Evolutionary conservation across 106 monocot genomes (phyloP).

Genomic region (Dioscorea zingiberensis): DNA sequence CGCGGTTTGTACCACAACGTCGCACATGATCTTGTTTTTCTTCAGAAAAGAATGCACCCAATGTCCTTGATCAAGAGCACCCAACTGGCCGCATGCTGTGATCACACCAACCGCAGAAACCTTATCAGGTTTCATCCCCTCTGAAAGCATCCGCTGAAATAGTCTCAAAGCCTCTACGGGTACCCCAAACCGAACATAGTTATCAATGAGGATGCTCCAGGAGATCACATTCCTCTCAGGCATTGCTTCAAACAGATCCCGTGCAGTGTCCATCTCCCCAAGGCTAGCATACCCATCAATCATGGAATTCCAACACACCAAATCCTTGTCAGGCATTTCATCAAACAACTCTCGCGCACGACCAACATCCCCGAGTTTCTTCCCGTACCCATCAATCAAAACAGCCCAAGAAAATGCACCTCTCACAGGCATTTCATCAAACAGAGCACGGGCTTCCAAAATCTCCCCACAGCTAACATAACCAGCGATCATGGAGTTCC

Average conservation of each 20-base stretch:
- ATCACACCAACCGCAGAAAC: too few relatives aligned
- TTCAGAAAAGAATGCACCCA: conserved; percentile 51
- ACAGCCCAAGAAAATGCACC: conserved; percentile 45
- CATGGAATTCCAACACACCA: too few relatives aligned
- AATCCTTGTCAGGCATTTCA: conserved; percentile 29
- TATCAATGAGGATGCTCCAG: conserved; percentile 49
- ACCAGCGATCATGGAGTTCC: conserved; percentile 53
- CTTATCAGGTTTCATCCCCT: too few relatives aligned
- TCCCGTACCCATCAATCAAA: conserved; percentile 35
- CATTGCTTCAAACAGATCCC: too few relatives aligned
- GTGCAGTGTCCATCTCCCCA: too few relatives aligned
- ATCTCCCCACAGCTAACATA: conserved; percentile 21
- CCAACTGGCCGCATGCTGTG: too few relatives aligned
- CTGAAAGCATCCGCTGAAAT: too few relatives aligned
- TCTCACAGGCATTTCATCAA: conserved; percentile 33
- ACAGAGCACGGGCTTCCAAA: conserved; percentile 31
- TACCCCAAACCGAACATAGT: conserved; percentile 22
- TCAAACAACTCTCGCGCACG: conserved; percentile 38
- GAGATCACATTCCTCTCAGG: too few relatives aligned
- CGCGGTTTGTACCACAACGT: conserved; percentile 37
- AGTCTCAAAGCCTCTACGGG: conserved; percentile 39
- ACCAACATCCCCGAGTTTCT: conserved; percentile 17
- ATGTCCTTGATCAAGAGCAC: too few relatives aligned
- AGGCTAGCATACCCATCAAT: too few relatives aligned
- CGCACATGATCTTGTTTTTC: conserved; percentile 20